Base-by-base conservation (phyloP, 2,329 filamentous ascomycete species). In the Periconia macrospinosa region DNA sequence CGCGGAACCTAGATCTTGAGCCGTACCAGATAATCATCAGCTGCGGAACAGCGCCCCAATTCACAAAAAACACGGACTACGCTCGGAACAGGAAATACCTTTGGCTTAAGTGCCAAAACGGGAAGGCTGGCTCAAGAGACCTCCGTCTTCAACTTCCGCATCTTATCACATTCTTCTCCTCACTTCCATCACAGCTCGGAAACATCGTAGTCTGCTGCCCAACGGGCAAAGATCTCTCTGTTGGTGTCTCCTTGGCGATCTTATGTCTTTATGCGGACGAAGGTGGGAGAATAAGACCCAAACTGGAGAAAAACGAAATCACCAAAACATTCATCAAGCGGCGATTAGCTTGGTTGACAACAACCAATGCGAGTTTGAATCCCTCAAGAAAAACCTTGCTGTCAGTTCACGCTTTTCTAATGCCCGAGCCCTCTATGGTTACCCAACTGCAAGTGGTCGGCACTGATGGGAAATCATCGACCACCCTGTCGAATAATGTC, bases 101-200 rank as follows among this genome's bases (percentile, higher is more conserved):
- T 49, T 81, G 80, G 57, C 81, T 94, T 17, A 83, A 85, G 0
- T 83, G 93, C 55, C 85, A 86, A 1, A 83, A 84, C 46, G 85
- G 85, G 37, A 97, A 97, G 74, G 73, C 86, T 3, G 93, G 91
- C 0, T 92, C 90, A 66, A 86, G 92, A n/a, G 86, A 90, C 60
- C 79, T 97, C n/a, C 86, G 93, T 9, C 77, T 81, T 14, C 86
- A 89, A 10, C 77, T 97, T 3, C 80, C 83, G 1, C 79, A 78
- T 15, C 83, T 94, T 15, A 81, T 81, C 56, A 67, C 74, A 2
- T 89, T 90, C 67, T 79, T 70, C 42, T 44, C 56, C 9, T 45
- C 54, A 2, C 20, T 60, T 1, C 10, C 47, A 11, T 13, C 41
- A 7, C 7, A 52, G 3, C n/a, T 51, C 6, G 14, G 27, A 0